Base-by-base conservation (phyloP, 768 basidiomycete species). In the Boletus eberwhitei region DNA sequence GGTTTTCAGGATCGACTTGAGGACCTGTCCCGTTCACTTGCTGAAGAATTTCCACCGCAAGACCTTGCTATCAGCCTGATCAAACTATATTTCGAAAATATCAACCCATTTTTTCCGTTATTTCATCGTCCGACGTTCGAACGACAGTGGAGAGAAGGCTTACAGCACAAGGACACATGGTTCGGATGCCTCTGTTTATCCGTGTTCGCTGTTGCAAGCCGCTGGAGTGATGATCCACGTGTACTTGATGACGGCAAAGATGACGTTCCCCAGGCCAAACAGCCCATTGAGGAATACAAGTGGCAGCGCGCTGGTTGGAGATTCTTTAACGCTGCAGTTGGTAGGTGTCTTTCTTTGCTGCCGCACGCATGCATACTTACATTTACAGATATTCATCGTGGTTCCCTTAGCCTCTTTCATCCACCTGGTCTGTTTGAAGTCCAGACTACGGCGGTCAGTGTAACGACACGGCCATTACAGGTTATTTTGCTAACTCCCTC, bases 121-220 rank as follows among this genome's bases (percentile, higher is more conserved):
- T 73, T 94, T 29, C 89, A 93, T 64, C 79, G 78, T 21, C 83
- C 83, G 6, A 84, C 85, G 0, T 93, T 94, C 62, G 74, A 82
- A 36, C 76, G 76, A 16, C 81, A 86, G 43, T 85, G 83, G 74
- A 72, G 64, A 32, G 77, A 81, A 2, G 74, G 74, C 8, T 63
- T 86, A 24, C 79, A 88, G 59, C 73, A 78, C 29, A 74, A 71
- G 16, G 79, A 88, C 54, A 67, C 75, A 8, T 82, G 80, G 73
- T 93, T 91, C 62, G 73, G 79, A 7, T 75, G 76, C 46, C 74
- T 87, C 7, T 85, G 86, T 58, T 66, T 88, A 42, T 69, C 78
- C 35, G 48, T 92, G 1, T 88, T 89, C 67, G 87, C 90, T 17
- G 75, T 87, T 31, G 87, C 83, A 2, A 81, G 85, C 45, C 78